These are phyloP conservation scores for Ambrosia trifida DNA, from an alignment of 129 eudicot genomes.

Conservation along the genomic window DNA sequence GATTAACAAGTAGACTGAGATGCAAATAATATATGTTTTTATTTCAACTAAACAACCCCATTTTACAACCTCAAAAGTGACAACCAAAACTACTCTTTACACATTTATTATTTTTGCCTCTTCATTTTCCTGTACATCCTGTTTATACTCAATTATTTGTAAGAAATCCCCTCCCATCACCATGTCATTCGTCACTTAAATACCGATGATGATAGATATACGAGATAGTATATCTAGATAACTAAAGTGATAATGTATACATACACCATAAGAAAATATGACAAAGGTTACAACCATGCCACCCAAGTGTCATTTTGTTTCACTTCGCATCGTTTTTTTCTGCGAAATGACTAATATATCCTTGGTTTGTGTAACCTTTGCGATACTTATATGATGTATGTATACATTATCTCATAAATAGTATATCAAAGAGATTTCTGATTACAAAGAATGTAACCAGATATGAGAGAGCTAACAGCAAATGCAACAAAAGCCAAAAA, in stretches of 20 bases:
- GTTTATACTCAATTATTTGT: conserved; percentile 26
- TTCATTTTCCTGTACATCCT: conserved; percentile 21
- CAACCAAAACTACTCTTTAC: conserved; percentile 25
- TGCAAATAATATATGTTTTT: conserved; percentile 19
- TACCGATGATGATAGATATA: background rate
- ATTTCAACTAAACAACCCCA: conserved; percentile 24
- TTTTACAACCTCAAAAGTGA: conserved; percentile 29
- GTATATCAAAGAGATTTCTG: conserved; percentile 43
- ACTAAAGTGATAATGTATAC: conserved; percentile 8
- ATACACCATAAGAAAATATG: background rate
- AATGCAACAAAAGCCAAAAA: conserved; percentile 79
- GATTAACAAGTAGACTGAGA: background rate
- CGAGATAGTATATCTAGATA: conserved; percentile 11
- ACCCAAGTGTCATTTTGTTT: background rate
- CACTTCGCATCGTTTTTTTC: background rate
- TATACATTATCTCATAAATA: background rate
- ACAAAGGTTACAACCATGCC: conserved; percentile 2
- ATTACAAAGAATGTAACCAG: conserved; percentile 85
- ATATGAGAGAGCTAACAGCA: conserved; percentile 72
- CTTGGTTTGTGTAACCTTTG: conserved; percentile 18
- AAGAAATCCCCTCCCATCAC: conserved; percentile 26
- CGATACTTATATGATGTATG: conserved; percentile 14
- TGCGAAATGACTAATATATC: background rate
- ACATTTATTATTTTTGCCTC: conserved; percentile 28
- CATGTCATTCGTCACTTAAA: conserved; percentile 13